These are phyloP conservation scores for Lichtheimia corymbifera DNA, from an alignment of 371 early-diverging fungal species.

Conservation along the genomic window DNA sequence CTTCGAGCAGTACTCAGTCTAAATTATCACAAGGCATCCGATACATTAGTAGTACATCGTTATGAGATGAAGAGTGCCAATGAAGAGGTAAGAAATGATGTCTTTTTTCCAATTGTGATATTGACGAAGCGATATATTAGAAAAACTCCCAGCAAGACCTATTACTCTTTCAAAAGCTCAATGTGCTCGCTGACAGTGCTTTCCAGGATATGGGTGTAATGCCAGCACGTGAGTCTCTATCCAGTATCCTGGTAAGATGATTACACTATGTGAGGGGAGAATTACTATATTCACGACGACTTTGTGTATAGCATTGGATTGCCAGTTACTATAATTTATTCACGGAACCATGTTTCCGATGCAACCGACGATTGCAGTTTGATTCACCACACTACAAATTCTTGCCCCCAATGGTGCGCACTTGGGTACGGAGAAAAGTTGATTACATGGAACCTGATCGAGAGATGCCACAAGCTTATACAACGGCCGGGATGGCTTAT, in stretches of 20 bases:
- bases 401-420: constrained; percentile 47
- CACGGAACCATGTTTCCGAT: constrained; percentile 40
- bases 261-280: neutral
- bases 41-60: constrained; percentile 36
- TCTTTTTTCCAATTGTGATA: neutral
- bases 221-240: constrained; percentile 35
- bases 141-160: constrained; percentile 31
- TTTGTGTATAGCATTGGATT: constrained; percentile 36
- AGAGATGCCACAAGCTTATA: constrained; percentile 9
- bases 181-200: constrained; percentile 31
- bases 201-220: constrained; percentile 40
- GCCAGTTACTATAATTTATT: constrained; percentile 41
- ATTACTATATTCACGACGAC: neutral
- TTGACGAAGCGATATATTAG: neutral
- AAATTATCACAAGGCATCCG: constrained; percentile 29
- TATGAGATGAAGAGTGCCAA: constrained; percentile 39
- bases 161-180: constrained; percentile 41
- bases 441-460: constrained; percentile 12
- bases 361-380: constrained; percentile 43
- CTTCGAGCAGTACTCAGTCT: constrained; percentile 32
- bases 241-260: constrained; percentile 29
- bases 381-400: constrained; percentile 48
- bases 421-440: constrained; percentile 33
- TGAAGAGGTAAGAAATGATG: constrained; percentile 30
- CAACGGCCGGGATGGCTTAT: constrained; percentile 24